phyloP scores from a whole-genome alignment of 345 rosid genomes.

The Melastoma malabathricum region DNA sequence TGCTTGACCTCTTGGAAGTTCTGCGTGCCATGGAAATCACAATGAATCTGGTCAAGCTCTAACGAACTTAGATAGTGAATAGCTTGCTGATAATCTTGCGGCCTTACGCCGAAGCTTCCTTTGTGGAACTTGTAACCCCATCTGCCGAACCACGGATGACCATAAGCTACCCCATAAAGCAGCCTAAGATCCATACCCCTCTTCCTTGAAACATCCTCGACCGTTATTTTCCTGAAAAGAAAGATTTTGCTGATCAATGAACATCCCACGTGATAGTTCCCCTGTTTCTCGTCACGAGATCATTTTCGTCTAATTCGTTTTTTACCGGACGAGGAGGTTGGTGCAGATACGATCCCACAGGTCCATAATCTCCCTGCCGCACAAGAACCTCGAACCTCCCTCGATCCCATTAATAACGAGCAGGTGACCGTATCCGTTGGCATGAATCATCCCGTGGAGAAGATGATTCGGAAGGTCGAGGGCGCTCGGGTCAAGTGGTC shows the following conservation, averaged over 20 bases:
- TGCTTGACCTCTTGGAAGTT: conserved; percentile 24
- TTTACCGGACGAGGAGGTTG: conserved; percentile 42
- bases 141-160: conserved; percentile 80
- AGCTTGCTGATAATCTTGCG: conserved; percentile 44
- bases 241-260: no score
- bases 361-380: conserved; percentile 65
- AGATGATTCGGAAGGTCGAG: conserved; percentile 51
- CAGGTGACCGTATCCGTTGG: conserved; percentile 79
- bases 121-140: conserved; percentile 72
- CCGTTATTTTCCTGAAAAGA: conserved; percentile 44
- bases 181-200: conserved; percentile 61
- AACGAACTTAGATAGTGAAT: conserved; percentile 50
- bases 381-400: conserved; percentile 55
- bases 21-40: conserved; percentile 23
- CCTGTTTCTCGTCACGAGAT: not conserved
- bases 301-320: not conserved
- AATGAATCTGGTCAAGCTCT: conserved; percentile 33
- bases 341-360: conserved; percentile 79
- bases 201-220: conserved; percentile 63
- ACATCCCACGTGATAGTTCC: no score
- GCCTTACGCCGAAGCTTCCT: conserved; percentile 69
- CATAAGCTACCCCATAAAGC: conserved; percentile 71
- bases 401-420: conserved; percentile 67
- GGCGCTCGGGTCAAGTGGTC: conserved; percentile 35
- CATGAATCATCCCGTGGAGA: conserved; percentile 75